Evolutionary conservation across 2,329 filamentous ascomycete genomes (phyloP), one percentile per base, ranked within the genome.

Genomic region (Colletotrichum sp.): DNA sequence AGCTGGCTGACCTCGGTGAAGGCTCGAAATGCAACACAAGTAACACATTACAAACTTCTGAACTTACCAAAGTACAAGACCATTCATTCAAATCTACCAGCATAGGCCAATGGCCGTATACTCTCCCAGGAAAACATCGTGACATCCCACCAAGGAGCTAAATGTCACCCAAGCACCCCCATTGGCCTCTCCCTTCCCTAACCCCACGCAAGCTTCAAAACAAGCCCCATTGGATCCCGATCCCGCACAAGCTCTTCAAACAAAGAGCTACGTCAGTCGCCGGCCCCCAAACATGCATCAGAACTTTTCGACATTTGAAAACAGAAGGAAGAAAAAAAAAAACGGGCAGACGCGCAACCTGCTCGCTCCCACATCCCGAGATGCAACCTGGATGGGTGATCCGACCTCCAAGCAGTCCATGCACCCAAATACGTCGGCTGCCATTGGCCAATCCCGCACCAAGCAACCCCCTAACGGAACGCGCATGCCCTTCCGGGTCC

Each of bases 321-420:
- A 24, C 10, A 52, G 44, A 52, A 52, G 44, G 44, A 21, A 10
- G n/a, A 9, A 39, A 13, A 28, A 13, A 64, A 32, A 21, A 63
- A 32, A 21, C 13, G n/a, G 30, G 34, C 34, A 64, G 32, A 44
- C 12, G n/a, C n/a, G 44, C 24, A 44, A 13, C 13, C 52, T 15
- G 21, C 52, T 55, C 5, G n/a, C 66, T 60, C 66, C 66, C 66
- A 60, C 52, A 69, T 69, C 66, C 66, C 66, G 66, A 69, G 18
- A 36, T 32, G 21, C 30, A 60, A 68, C 66, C 52, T 34, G 30
- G 52, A 69, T 69, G 52, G 66, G 21, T 16, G 15, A 65, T 39
- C 30, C 28, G 39, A 52, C 49, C 66, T 28, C 18, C 30, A 16
- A 26, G 55, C 57, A 63, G 68, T 70, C 55, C 36, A 63, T 63